A percentile compares a stretch with the other conserved stretches of the same genome.
Conservation (phyloP, 331 rosid genomes). For the Acacia concinna region DNA sequence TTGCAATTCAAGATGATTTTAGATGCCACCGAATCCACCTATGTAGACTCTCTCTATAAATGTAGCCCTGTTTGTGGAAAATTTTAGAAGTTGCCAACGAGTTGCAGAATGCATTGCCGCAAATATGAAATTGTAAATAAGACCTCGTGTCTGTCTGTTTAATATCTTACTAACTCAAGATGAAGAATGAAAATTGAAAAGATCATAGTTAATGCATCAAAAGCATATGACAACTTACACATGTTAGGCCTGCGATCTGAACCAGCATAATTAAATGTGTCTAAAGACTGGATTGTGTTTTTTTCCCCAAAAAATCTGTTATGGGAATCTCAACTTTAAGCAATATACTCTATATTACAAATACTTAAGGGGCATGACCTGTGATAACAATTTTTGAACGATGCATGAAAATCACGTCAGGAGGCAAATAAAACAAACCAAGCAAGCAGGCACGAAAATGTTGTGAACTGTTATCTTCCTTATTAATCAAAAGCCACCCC, state of each 20-base stretch:
- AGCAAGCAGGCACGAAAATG: background rate
- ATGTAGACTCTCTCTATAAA: constrained; percentile 52
- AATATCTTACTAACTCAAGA: constrained; percentile 23
- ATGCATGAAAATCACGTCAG: constrained; percentile 8
- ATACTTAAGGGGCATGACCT: constrained; percentile 1
- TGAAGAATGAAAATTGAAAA: constrained; percentile 3
- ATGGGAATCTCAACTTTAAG: constrained; percentile 7
- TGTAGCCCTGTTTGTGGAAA: constrained; percentile 61
- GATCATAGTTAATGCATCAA: constrained; percentile 15
- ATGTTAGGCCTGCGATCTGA: constrained; percentile 1
- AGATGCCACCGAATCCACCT: constrained; percentile 50
- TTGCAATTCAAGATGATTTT: constrained; percentile 45
- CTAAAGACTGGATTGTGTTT: background rate
- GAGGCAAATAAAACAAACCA: constrained; percentile 5
- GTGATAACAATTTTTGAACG: background rate
- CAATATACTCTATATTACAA: background rate
- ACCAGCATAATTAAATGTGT: background rate
- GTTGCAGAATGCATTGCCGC: constrained; percentile 53
- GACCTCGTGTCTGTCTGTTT: constrained; percentile 35
- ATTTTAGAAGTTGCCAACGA: constrained; percentile 42
- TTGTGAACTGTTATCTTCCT: constrained; percentile 4
- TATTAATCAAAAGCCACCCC: background rate
- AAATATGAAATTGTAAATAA: constrained; percentile 54
- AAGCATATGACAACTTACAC: background rate
- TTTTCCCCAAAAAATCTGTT: background rate